Percentiles rank a stretch among this genome's conserved stretches.
Evolutionary conservation across 2,329 filamentous ascomycete genomes (phyloP).

Genomic region (Apiospora koreana): DNA sequence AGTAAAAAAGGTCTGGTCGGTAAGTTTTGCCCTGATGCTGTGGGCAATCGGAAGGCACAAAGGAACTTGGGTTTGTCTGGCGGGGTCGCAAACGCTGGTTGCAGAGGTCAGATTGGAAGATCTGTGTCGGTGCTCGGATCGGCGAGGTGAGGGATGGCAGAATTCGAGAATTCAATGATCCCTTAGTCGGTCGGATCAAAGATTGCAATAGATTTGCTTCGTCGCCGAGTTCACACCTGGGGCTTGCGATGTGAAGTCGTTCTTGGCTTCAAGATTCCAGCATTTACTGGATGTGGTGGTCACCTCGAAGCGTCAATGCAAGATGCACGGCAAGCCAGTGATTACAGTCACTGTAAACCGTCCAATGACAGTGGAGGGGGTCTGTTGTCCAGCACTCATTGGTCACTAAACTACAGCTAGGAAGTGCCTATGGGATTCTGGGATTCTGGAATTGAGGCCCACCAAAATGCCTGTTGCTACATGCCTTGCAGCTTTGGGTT

Average conservation of each 20-base stretch:
- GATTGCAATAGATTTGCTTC: background rate
- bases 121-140: background rate
- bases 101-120: background rate
- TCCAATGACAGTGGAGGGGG: background rate
- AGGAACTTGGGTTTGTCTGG: slow-evolving; percentile 12
- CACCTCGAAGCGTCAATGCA: background rate
- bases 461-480: slow-evolving; percentile 1
- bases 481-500: background rate
- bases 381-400: slow-evolving; percentile 1
- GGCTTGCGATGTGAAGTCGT: background rate
- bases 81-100: slow-evolving; percentile 14
- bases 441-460: background rate
- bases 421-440: background rate
- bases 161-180: slow-evolving; percentile 3
- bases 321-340: slow-evolving; percentile 1
- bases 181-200: background rate
- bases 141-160: background rate
- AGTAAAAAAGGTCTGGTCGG: slow-evolving; percentile 24
- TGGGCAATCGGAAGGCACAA: slow-evolving; percentile 12
- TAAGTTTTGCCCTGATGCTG: slow-evolving; percentile 10
- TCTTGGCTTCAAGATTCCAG: background rate
- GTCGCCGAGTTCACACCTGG: background rate
- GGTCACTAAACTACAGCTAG: background rate
- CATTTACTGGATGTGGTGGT: slow-evolving; percentile 1
- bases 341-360: background rate